Conservation (phyloP, 1,139 yeast species). For the Suhomyces kunorum region DNA sequence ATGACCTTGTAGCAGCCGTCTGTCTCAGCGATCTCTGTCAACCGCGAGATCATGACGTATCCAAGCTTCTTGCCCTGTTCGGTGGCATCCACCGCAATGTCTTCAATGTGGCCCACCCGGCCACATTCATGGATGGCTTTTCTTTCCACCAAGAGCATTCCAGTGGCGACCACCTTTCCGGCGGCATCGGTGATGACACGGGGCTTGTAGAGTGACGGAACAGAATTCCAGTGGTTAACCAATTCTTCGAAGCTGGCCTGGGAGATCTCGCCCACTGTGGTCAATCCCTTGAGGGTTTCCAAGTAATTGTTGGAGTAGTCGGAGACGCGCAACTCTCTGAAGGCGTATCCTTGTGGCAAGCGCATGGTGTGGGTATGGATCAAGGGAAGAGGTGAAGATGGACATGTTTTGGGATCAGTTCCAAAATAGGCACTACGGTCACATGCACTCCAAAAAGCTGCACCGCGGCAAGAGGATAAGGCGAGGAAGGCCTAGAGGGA, state of each 20-base stretch:
- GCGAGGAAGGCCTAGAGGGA: too few relatives aligned
- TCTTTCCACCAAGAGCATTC: constrained; percentile 54
- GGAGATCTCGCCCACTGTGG: constrained; percentile 64
- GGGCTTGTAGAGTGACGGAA: constrained; percentile 53
- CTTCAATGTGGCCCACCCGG: constrained; percentile 91
- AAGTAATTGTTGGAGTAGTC: constrained; percentile 55
- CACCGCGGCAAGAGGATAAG: too few relatives aligned
- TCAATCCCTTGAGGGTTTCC: constrained; percentile 53
- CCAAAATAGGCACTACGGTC: constrained; percentile 6
- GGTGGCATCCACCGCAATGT: constrained; percentile 72
- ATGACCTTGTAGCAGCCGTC: constrained; percentile 85
- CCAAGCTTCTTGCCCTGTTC: constrained; percentile 91
- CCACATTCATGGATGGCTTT: constrained; percentile 80
- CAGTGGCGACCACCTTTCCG: constrained; percentile 50
- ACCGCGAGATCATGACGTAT: constrained; percentile 57
- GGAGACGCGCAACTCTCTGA: constrained; percentile 46
- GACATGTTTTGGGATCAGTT: constrained; percentile 1
- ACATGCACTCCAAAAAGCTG: not conserved
- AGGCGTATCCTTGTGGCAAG: constrained; percentile 54
- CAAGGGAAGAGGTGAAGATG: not conserved
- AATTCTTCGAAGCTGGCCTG: constrained; percentile 42
- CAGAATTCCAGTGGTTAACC: constrained; percentile 50
- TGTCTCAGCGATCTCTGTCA: constrained; percentile 59
- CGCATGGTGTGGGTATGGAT: constrained; percentile 17
- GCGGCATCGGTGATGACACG: constrained; percentile 56